Conservation (phyloP, 257 asterid genomes). For the Solanum pennellii region DNA sequence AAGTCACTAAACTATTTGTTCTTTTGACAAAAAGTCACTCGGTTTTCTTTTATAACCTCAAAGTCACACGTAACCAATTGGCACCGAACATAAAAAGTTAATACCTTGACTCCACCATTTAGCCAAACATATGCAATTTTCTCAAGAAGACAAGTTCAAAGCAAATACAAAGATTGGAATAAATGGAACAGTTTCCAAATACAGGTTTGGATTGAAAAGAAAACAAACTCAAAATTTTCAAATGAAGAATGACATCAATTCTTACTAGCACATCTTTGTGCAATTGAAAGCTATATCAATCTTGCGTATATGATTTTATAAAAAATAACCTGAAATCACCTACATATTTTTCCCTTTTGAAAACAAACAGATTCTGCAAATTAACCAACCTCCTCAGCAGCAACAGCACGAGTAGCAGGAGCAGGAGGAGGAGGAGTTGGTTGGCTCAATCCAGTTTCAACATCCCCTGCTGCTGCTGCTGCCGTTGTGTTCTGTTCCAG, state of each 20-base stretch:
- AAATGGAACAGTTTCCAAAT: neutral
- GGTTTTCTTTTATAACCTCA: no score
- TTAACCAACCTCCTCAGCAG: slow-evolving; percentile 39
- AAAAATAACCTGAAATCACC: neutral
- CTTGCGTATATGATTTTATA: neutral
- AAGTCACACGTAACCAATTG: neutral
- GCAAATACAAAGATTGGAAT: neutral
- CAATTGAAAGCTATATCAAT: neutral
- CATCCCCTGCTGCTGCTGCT: neutral
- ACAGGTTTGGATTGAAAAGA: neutral
- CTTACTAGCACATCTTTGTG: neutral
- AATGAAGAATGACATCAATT: neutral
- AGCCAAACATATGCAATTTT: neutral
- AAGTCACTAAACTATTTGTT: no score
- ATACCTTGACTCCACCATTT: neutral
- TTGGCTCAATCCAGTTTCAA: slow-evolving; percentile 16
- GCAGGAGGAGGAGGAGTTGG: neutral
- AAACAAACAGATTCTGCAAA: neutral
- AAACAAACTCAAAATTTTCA: neutral
- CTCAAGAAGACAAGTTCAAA: neutral
- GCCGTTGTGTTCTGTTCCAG: slow-evolving; percentile 13
- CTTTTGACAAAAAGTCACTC: no score
- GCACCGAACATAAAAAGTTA: no score
- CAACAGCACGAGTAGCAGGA: neutral
- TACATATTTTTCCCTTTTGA: neutral